Base-by-base conservation (phyloP, 148 eudicot genomes). In the Rhododendron mucronatum region DNA sequence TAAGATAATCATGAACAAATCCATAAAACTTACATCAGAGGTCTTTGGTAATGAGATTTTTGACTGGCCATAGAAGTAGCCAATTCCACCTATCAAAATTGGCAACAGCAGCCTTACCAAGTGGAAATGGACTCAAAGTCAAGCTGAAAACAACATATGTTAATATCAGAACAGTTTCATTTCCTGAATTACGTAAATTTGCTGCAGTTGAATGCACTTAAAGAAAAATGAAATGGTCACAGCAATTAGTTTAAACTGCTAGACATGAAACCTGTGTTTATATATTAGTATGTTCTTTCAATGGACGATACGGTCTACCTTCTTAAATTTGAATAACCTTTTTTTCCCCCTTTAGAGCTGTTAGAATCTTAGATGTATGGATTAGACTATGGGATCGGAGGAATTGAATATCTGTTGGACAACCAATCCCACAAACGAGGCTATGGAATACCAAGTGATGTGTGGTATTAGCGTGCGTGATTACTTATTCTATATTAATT, bases 31-130 rank as follows among this genome's bases (percentile, higher is more conserved):
- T 92, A 97, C 99, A 87, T 88, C 84, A 73, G 94, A 89, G 87
- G 88, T 81, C 30, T 71, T 85, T 57, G 95, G 95, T 83, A 93
- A 86, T 37, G 96, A 93, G 83, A 97, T 97, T 90, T 91, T 97
- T 87, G 99, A 97, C 87, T 94, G 98, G 83, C 99, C 99, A 89
- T 94, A 97, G 82, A 93, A 97, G 92, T 97, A 97, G 81, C 99
- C 99, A 89, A 97, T 95, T 51, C 99, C 98, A 83, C 99, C 99
- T 79, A 97, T 86, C 95, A 95, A 82, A 82, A 91, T 93, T 97
- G 53, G 92, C 95, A 87, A 97, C 77, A 83, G 98, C 95, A 85
- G 96, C 96, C 90, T 95, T 93, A 86, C 96, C 95, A 85, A 93
- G n/a, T 94, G 71, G 90, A 85, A 53, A 86, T 44, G 21, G 96